Evolutionary conservation across 768 basidiomycete species (phyloP).

Genomic region (Coprinellus micaceus): DNA sequence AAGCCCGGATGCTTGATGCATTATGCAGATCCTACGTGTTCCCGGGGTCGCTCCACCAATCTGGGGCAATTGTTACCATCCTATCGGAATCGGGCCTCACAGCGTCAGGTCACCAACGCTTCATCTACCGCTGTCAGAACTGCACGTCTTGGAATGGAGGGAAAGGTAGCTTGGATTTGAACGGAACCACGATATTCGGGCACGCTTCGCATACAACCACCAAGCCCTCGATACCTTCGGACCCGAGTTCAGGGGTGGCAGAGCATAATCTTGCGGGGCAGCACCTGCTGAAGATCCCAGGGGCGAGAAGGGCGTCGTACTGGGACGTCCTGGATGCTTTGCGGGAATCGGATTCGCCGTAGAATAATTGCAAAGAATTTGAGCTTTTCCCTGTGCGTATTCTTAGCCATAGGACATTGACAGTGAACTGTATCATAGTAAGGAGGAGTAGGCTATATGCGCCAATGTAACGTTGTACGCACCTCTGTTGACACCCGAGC

Average conservation of each 20-base stretch:
- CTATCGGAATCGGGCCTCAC: slow-evolving; percentile 8
- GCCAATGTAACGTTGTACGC: too few species aligned
- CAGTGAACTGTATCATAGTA: too few species aligned
- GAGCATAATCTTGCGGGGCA: slow-evolving; percentile 6
- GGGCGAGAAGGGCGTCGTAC: background rate
- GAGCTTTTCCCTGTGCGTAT: too few species aligned
- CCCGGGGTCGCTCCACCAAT: background rate
- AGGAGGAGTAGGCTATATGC: too few species aligned
- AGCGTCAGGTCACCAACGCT: slow-evolving; percentile 10
- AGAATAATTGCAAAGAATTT: too few species aligned
- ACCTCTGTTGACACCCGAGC: too few species aligned
- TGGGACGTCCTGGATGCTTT: background rate
- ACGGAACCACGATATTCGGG: slow-evolving; percentile 10
- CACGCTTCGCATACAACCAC: slow-evolving; percentile 8
- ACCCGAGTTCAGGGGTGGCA: slow-evolving; percentile 4
- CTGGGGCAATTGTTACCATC: slow-evolving; percentile 8
- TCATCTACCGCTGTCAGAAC: slow-evolving; percentile 16
- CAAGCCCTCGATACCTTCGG: slow-evolving; percentile 10
- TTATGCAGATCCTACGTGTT: background rate
- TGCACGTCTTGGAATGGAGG: slow-evolving; percentile 14
- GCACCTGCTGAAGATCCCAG: slow-evolving; percentile 1
- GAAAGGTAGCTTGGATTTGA: slow-evolving; percentile 3
- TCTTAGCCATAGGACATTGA: too few species aligned
- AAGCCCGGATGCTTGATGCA: background rate
- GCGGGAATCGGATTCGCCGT: background rate